Base-by-base conservation (phyloP, 805 yeast genomes). In the Tetrapisispora taiwanensis region DNA sequence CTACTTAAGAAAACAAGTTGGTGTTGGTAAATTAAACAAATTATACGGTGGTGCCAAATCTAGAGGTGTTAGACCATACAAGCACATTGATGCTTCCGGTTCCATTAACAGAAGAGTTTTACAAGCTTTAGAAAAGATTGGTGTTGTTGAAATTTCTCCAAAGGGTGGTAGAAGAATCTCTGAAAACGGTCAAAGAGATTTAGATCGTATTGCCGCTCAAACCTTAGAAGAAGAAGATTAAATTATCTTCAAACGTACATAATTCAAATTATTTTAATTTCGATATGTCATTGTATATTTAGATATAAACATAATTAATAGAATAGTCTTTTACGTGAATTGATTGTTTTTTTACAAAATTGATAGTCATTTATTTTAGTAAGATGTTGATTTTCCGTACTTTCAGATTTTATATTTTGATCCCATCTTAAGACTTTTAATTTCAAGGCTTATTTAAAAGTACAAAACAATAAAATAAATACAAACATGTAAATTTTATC, bases 141-240 rank as follows among this genome's bases (percentile, higher is more conserved):
- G 97, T 73, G 87, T 92, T 63, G 77, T 92, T 62, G 98, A 90
- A 78, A 78, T 84, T 71, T 81, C 95, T 70, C 85, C 88, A 75
- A 87, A 86, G 76, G 97, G 97, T 72, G 98, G 98, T 74, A 92
- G 98, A 83, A 87, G 89, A 76, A 87, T 92, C 81, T 84, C 97
- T 55, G 96, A 87, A 72, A 85, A 88, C 76, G 98, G 98, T 72
- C 97, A 90, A 79, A 89, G 98, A 86, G 98, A 92, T 79, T 84
- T 92, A 78, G 98, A 92, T 79, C 97, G 98, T 83, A 90, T 90
- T 73, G 97, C 97, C 70, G 95, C 95, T 72, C 95, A 88, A 78
- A 87, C 95, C 71, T 80, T 85, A 73, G 95, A 88, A 77, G 81
- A 79, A 69, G 92, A 84, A 68, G 94, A 84, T 69, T 62, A 60